phyloP scores from a whole-genome alignment of 768 basidiomycete genomes.

The Boletus subparvulus region DNA sequence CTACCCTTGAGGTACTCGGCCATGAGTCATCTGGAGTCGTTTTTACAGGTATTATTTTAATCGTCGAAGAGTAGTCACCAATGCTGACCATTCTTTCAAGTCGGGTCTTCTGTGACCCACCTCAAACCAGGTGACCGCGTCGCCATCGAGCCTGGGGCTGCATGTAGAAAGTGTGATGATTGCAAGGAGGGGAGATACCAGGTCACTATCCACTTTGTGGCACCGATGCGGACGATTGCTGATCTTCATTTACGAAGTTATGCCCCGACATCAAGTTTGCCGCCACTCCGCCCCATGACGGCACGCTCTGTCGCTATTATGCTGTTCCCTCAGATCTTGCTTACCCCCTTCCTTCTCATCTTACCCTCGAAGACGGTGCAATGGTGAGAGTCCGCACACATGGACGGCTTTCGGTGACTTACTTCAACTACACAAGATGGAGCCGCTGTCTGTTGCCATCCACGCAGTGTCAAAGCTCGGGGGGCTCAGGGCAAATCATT shows the following conservation, averaged over 20 bases:
- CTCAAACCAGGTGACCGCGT: constrained; percentile 84
- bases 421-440: constrained; percentile 58
- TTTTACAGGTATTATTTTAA: constrained; percentile 48
- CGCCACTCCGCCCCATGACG: constrained; percentile 91
- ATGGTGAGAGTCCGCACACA: constrained; percentile 54
- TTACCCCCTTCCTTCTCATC: constrained; percentile 77
- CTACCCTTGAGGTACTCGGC: constrained; percentile 70
- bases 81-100: constrained; percentile 35
- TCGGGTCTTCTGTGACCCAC: constrained; percentile 73
- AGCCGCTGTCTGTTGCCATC: constrained; percentile 89
- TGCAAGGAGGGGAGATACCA: constrained; percentile 87
- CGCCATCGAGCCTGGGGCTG: constrained; percentile 88
- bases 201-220: constrained; percentile 38
- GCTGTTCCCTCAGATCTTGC: constrained; percentile 82
- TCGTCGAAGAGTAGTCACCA: not conserved
- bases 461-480: constrained; percentile 84
- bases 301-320: constrained; percentile 87
- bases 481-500: constrained; percentile 67
- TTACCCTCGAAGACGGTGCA: constrained; percentile 91
- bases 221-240: not conserved
- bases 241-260: constrained; percentile 45
- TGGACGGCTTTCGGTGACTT: not conserved
- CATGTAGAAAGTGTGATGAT: constrained; percentile 78
- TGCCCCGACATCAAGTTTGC: constrained; percentile 87
- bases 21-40: constrained; percentile 90